Evolutionary conservation across 495 filamentous ascomycete genomes (phyloP), one percentile per base, ranked within the genome.

Genomic region (Penicillium turbatum): DNA sequence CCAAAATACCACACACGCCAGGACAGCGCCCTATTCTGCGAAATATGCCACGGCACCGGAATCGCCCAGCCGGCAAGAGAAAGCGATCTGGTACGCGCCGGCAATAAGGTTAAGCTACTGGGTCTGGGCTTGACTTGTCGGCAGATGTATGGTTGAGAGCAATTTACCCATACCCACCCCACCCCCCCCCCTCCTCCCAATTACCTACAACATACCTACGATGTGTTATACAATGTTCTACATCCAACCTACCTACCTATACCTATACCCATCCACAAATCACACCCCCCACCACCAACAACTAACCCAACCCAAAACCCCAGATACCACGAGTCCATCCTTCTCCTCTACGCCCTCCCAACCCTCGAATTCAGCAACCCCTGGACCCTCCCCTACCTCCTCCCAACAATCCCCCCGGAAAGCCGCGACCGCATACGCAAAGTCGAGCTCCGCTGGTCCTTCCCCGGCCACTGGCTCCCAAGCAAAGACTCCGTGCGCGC

Each of bases 301-400:
- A 13, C 30, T 30, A 32, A 47, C 24, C 11, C 21, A n/a, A 2
- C 21, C 21, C 21, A 24, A 24, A 45, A 49, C 47, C 27, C 1
- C 43, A 77, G 74, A 43, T 73, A 70, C 53, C 46, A 55, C 43
- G 74, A 77, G 64, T 72, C 70, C 1, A 68, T 71, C 47, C 55
- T 66, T 49, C 55, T 70, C 26, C 65, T 77, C 38, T 77, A 77
- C 53, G 65, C 67, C 5, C 55, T 60, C 31, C 70, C 67, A 58
- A 69, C 60, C 41, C 72, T 76, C 53, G 70, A 75, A 53, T 76
- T 77, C 62, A 75, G 72, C 57, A 76, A 70, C 52, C 73, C 74
- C 54, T 77, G 74, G 74, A 65, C 72, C 29, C 68, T 75, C 5
- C 59, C 72, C 0, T 77, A 77, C 48, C 67, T 77, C 5, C 72